phyloP scores from a whole-genome alignment of 495 filamentous ascomycete species.

The Aspergillus haitiensis region DNA sequence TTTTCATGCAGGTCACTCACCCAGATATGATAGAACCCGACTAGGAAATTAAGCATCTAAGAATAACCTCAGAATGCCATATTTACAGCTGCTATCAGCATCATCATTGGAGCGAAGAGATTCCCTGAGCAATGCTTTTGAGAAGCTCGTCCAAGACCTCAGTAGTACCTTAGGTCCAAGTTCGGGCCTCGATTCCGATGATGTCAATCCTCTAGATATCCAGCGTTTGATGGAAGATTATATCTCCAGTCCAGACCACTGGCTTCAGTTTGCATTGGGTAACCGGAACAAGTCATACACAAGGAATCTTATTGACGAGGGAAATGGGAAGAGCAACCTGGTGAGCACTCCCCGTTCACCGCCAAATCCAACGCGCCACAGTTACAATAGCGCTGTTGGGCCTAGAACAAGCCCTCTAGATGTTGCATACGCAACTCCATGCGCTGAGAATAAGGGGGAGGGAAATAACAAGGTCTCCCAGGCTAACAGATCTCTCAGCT shows the following conservation, averaged over 20 bases:
- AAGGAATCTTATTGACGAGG: conserved; percentile 83
- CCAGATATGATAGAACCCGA: no score
- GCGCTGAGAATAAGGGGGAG: neutral
- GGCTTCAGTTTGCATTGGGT: conserved; percentile 67
- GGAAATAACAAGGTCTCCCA: neutral
- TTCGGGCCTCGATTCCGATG: conserved; percentile 75
- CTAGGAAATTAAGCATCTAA: neutral
- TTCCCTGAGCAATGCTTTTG: conserved; percentile 51
- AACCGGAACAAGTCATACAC: conserved; percentile 72
- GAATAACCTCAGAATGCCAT: conserved; percentile 35
- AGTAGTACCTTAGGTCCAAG: conserved; percentile 70
- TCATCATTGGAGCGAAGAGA: conserved; percentile 17
- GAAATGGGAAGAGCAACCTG: conserved; percentile 88
- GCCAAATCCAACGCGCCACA: neutral
- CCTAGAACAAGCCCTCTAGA: neutral
- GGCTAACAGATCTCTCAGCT: conserved; percentile 49
- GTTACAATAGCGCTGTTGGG: neutral
- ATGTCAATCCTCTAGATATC: conserved; percentile 71
- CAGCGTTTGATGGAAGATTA: conserved; percentile 70
- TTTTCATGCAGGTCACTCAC: neutral
- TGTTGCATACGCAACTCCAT: neutral
- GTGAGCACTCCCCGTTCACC: conserved; percentile 41
- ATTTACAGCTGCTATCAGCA: conserved; percentile 25
- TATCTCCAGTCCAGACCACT: conserved; percentile 62
- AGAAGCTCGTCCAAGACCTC: conserved; percentile 71